Evolutionary conservation across 495 filamentous ascomycete genomes (phyloP).

Genomic region (Viridothelium virens): DNA sequence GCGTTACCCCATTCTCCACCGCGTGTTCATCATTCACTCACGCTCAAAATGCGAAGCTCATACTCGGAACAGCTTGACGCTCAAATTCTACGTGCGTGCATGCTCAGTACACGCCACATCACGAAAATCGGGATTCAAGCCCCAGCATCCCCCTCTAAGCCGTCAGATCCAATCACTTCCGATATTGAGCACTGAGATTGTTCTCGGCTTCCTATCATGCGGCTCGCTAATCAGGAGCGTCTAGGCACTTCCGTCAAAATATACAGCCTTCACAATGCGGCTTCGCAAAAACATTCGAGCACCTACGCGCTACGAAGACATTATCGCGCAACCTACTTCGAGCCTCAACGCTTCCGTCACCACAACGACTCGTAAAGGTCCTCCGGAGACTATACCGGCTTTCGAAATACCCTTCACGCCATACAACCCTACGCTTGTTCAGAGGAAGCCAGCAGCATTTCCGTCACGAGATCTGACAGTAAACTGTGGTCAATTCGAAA

Average conservation of each 20-base stretch:
- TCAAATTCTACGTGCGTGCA: too few relatives aligned
- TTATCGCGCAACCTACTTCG: neutral
- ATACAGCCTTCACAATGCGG: neutral
- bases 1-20: neutral
- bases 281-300: neutral
- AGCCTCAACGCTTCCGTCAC: neutral
- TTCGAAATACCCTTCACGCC: slow-evolving; percentile 5
- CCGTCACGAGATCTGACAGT: slow-evolving; percentile 1
- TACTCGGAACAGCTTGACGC: neutral
- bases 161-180: neutral
- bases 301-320: neutral
- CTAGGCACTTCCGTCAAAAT: neutral
- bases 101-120: too few relatives aligned
- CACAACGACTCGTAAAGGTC: neutral
- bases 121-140: too few relatives aligned
- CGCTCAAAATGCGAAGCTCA: neutral
- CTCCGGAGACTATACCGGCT: neutral
- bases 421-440: slow-evolving; percentile 2
- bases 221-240: too few relatives aligned
- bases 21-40: neutral
- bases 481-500: neutral
- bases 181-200: too few relatives aligned
- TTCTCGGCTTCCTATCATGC: too few relatives aligned
- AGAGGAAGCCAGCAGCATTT: slow-evolving; percentile 5
- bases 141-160: neutral